Evolutionary conservation across 176 grass and related monocot species (phyloP).

Genomic region (Alopecurus myosuroides): DNA sequence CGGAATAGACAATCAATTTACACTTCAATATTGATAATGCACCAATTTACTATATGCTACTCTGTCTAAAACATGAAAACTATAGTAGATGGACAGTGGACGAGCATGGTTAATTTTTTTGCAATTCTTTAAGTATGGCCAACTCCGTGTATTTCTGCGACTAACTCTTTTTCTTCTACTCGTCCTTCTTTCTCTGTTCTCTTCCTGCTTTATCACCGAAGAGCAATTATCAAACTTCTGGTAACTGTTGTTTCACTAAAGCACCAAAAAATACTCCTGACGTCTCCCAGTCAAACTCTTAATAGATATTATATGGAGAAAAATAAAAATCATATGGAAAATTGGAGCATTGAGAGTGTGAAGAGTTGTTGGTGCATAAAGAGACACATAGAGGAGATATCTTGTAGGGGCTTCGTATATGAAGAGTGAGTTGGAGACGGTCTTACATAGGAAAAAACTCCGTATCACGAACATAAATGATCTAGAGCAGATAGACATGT

Average conservation of each 20-base stretch:
- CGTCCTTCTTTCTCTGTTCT: no score
- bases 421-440: background rate
- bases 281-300: no score
- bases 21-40: background rate
- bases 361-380: background rate
- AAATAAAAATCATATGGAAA: background rate
- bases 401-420: background rate
- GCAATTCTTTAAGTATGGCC: no score
- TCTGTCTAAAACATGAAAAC: background rate
- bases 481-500: background rate
- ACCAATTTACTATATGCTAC: background rate
- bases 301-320: background rate
- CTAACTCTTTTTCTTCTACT: no score
- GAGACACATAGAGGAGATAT: background rate
- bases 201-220: background rate
- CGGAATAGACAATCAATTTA: background rate
- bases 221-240: background rate
- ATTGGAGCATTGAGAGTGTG: background rate
- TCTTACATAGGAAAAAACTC: background rate
- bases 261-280: background rate
- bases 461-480: background rate
- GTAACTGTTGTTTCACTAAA: background rate
- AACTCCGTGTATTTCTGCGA: no score
- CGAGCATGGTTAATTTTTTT: background rate
- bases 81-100: background rate